These are phyloP conservation scores for Moelleriella libera DNA, from an alignment of 2,329 filamentous ascomycete species.

Conservation along the genomic window DNA sequence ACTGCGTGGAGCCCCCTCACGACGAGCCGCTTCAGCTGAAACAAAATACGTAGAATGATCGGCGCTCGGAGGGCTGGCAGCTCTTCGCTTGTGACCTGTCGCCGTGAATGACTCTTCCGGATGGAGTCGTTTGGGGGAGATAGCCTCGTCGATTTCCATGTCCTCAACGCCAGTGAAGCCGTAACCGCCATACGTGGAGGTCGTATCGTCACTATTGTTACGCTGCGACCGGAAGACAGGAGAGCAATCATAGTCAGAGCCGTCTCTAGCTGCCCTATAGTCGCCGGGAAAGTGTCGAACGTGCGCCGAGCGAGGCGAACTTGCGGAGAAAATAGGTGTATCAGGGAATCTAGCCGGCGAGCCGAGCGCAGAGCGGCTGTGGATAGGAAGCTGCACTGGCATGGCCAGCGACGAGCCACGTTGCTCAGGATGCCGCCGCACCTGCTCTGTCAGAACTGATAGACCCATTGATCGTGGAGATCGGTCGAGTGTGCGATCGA, in stretches of 20 bases:
- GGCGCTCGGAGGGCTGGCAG: conserved; percentile 37
- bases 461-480: conserved; percentile 30
- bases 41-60: conserved; percentile 27
- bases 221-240: conserved; percentile 29
- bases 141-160: conserved; percentile 37
- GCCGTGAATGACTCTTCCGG: conserved; percentile 30
- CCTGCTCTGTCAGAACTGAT: conserved; percentile 24
- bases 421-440: conserved; percentile 22
- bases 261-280: conserved; percentile 29
- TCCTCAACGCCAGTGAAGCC: conserved; percentile 25
- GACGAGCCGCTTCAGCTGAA: conserved; percentile 24
- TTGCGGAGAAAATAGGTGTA: conserved; percentile 30
- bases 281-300: conserved; percentile 25
- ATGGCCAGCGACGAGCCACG: conserved; percentile 25
- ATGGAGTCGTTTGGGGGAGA: conserved; percentile 33
- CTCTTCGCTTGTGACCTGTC: conserved; percentile 37
- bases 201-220: conserved; percentile 38
- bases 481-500: conserved; percentile 34
- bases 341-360: conserved; percentile 19
- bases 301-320: conserved; percentile 29
- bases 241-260: conserved; percentile 31
- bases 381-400: conserved; percentile 30
- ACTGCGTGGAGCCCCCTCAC: conserved; percentile 32
- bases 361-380: conserved; percentile 21
- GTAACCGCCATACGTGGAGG: conserved; percentile 29